Evolutionary conservation across 2,329 filamentous ascomycete species (phyloP), one percentile per base, ranked within the genome.

Genomic region (Fusarium cicatricum): DNA sequence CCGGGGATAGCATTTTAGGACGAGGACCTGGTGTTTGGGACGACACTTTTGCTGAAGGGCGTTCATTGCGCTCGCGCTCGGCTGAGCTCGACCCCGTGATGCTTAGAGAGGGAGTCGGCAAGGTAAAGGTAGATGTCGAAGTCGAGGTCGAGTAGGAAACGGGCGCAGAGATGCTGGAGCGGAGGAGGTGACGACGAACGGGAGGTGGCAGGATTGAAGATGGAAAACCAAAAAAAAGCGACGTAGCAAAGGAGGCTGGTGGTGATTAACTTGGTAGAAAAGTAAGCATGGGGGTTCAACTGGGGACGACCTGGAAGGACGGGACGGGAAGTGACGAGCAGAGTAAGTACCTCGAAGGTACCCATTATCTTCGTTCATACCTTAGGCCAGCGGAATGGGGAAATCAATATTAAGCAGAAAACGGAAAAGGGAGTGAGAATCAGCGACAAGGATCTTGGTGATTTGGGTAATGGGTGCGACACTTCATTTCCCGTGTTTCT

Each of bases 1-100:
- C 67, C 90, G 90, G 34, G 95, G 95, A 75, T 97, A 99, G 81
- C 94, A 98, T 80, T 97, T 97, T 64, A 97, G 85, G 65, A 97
- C 89, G 58, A 98, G 82, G 67, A 97, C 91, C 83, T 98, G 94
- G 79, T 99, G 95, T 81, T 97, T 98, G 23, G 95, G 94, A 57
- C 94, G 91, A 76, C 85, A 88, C 75, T 82, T 86, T 70, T 88
- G 82, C 76, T 85, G 81, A 61, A 89, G 80, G 71, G 85, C 81
- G 71, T 89, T 82, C 86, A 89, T 89, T 55, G 64, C 65, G 65
- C 36, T 66, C 48, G 60, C 48, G 46, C 49, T 61, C 55, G 48
- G 52, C 36, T 58, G 44, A 62, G 56, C 58, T 58, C 49, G 57
- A 55, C 55, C 43, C 44, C 51, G 62, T 48, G 49, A 33, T 48